phyloP scores from a whole-genome alignment of 768 basidiomycete genomes.

The Cantharellus anzutake region DNA sequence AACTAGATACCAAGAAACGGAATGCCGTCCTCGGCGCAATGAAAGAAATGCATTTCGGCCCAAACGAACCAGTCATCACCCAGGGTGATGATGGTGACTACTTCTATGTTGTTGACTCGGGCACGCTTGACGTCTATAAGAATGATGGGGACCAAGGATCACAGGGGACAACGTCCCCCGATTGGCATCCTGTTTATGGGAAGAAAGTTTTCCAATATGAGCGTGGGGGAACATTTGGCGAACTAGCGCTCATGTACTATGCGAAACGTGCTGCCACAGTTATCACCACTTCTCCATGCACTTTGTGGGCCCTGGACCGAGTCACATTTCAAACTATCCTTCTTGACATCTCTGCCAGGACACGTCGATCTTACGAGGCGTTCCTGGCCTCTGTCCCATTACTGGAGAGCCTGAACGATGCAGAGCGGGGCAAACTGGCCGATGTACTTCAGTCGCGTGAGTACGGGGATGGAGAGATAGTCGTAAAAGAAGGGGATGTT shows the following conservation, averaged over 20 bases:
- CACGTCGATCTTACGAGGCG: conserved; percentile 89
- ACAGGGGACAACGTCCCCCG: conserved; percentile 34
- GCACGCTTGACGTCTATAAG: conserved; percentile 31
- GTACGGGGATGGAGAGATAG: conserved; percentile 66
- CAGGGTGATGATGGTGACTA: conserved; percentile 95
- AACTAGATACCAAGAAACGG: conserved; percentile 92
- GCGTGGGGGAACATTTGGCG: conserved; percentile 80
- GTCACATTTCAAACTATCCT: conserved; percentile 98
- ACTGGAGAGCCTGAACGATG: conserved; percentile 64
- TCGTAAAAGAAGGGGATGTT: conserved; percentile 84
- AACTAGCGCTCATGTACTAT: conserved; percentile 95
- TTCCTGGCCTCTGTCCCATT: conserved; percentile 86
- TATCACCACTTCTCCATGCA: conserved; percentile 60
- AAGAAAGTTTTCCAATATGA: conserved; percentile 70
- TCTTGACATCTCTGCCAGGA: conserved; percentile 74
- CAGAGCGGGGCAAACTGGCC: conserved; percentile 91
- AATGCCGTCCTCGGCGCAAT: conserved; percentile 86
- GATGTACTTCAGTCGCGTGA: conserved; percentile 78
- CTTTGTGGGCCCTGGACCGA: conserved; percentile 89
- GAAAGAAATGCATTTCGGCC: conserved; percentile 58
- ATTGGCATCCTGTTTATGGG: conserved; percentile 46
- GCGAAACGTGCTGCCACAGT: conserved; percentile 93
- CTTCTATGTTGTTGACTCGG: conserved; percentile 93
- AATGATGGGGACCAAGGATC: conserved; percentile 5
- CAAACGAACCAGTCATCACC: conserved; percentile 79